phyloP scores from a whole-genome alignment of 208 protist genomes.

The Wallacemonas sp. region DNA sequence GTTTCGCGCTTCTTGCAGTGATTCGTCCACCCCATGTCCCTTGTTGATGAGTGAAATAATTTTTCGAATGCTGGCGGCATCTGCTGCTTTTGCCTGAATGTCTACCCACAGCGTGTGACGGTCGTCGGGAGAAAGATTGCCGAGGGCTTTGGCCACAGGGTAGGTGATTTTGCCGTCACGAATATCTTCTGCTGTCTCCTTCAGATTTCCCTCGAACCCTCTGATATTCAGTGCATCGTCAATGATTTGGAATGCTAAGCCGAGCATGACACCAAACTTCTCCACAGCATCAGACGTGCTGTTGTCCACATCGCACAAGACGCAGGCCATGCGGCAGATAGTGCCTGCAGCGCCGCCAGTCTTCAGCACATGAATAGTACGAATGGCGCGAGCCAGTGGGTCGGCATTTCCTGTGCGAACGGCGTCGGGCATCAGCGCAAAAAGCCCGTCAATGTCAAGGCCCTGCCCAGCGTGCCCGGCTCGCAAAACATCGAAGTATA shows the following conservation, averaged over 20 bases:
- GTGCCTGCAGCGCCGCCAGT: constrained; percentile 40
- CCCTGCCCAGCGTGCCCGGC: constrained; percentile 68
- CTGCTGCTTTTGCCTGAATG: constrained; percentile 27
- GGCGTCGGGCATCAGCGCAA: constrained; percentile 49
- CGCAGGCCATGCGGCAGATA: constrained; percentile 55
- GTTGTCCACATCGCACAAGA: constrained; percentile 40
- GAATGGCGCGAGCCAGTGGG: constrained; percentile 40
- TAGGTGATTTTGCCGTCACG: constrained; percentile 64
- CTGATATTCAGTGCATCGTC: constrained; percentile 59
- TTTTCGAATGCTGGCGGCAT: constrained; percentile 22
- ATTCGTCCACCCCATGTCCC: constrained; percentile 31
- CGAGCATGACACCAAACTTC: constrained; percentile 45
- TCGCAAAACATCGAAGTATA: constrained; percentile 63
- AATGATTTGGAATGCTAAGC: constrained; percentile 72
- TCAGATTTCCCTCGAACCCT: constrained; percentile 41
- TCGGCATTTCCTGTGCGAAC: constrained; percentile 41
- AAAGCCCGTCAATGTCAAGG: constrained; percentile 62
- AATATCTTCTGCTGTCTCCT: constrained; percentile 53
- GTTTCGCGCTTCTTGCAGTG: constrained; percentile 32
- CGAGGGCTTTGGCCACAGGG: constrained; percentile 53
- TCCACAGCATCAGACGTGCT: constrained; percentile 32
- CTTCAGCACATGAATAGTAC: constrained; percentile 60
- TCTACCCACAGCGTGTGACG: constrained; percentile 40
- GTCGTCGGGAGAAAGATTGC: constrained; percentile 28
- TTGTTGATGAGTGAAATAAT: constrained; percentile 35